phyloP scores from a whole-genome alignment of 2,329 filamentous ascomycete genomes.

The Trichoderma asperellum region DNA sequence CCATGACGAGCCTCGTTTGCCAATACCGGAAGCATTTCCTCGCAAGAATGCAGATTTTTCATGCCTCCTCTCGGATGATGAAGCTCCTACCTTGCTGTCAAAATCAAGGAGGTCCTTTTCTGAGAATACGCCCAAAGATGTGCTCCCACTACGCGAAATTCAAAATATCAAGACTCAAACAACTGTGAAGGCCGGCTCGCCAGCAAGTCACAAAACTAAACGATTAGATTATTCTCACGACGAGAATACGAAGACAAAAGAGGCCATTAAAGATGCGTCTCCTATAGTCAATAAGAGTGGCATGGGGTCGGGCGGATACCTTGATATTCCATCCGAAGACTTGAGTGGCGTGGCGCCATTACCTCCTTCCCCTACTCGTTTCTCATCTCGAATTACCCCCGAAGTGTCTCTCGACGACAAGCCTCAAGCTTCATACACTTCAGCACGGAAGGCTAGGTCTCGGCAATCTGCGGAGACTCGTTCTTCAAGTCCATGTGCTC shows the following conservation, averaged over 20 bases:
- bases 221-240: neutral
- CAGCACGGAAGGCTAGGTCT: conserved; percentile 17
- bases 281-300: neutral
- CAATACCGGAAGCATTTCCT: neutral
- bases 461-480: neutral
- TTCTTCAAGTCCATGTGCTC: neutral
- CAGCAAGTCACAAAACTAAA: neutral
- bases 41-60: conserved; percentile 27
- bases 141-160: neutral
- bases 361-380: conserved; percentile 23
- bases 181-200: neutral
- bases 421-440: neutral
- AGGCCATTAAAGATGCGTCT: neutral
- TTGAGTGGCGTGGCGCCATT: neutral
- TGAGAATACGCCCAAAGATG: neutral
- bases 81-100: conserved; percentile 39
- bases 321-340: neutral
- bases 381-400: neutral
- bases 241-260: neutral
- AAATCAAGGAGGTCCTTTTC: conserved; percentile 24
- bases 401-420: conserved; percentile 14
- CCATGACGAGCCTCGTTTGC: neutral
- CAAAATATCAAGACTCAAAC: neutral
- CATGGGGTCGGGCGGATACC: neutral
- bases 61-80: conserved; percentile 44